Conservation (phyloP, 805 yeast species). For the Jamesozyma lodderae region DNA sequence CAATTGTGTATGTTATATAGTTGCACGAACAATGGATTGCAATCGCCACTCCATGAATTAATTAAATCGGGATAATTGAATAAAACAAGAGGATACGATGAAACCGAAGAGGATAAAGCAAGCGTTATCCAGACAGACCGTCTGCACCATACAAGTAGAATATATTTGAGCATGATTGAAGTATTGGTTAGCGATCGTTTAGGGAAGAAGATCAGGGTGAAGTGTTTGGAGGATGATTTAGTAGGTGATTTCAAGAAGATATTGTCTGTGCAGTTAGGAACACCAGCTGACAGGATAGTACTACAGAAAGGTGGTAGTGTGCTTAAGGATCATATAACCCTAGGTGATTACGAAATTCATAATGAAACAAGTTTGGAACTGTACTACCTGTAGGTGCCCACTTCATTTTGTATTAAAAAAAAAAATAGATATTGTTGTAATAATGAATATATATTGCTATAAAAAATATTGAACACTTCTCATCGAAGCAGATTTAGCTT, state of each 20-base stretch:
- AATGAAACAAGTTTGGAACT: slow-evolving; percentile 81
- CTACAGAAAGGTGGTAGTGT: slow-evolving; percentile 80
- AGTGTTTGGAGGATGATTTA: slow-evolving; percentile 77
- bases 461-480: slow-evolving; percentile 30
- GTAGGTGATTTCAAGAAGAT: slow-evolving; percentile 86
- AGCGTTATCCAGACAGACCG: no score
- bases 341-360: slow-evolving; percentile 93
- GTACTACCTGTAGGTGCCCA: slow-evolving; percentile 48
- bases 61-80: no score
- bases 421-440: not conserved
- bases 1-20: no score
- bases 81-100: no score
- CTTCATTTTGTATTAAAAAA: not conserved
- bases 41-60: no score
- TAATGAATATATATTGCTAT: slow-evolving; percentile 6
- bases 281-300: slow-evolving; percentile 47
- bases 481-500: slow-evolving; percentile 25
- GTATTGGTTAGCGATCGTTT: slow-evolving; percentile 66
- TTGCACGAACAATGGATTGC: no score
- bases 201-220: slow-evolving; percentile 82
- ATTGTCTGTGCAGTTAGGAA: slow-evolving; percentile 74
- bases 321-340: slow-evolving; percentile 78
- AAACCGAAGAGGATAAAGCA: no score
- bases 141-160: no score
- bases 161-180: no score